Base-by-base conservation (phyloP, 2,329 filamentous ascomycete species). In the Ascochyta clinopodiicola region DNA sequence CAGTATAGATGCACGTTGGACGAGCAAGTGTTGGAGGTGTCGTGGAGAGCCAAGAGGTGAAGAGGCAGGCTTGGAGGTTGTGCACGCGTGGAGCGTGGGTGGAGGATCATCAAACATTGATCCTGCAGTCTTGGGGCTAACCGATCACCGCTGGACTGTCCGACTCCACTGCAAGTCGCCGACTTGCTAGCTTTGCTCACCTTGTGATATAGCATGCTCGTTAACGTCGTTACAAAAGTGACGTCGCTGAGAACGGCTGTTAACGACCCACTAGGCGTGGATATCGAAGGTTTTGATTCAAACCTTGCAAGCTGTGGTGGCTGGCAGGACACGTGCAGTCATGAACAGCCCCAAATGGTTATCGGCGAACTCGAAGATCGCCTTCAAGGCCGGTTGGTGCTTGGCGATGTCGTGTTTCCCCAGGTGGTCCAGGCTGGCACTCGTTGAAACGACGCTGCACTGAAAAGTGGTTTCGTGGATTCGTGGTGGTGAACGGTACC, bases 51-150 rank as follows among this genome's bases (percentile, higher is more conserved):
- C 12, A 37, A n/a, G 7, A 4, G 22, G 21, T 10, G 29, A 21
- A 36, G 25, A 24, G 1, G 29, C 15, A 19, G n/a, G 17, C n/a
- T 22, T 35, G 19, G n/a, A 35, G 42, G 29, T 38, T 27, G 42
- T 34, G 49, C 43, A 42, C 29, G 27, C 29, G 21, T 36, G 31
- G 38, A 50, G 38, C 6, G 12, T 25, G 19, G 31, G 43, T 44
- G 17, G 37, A 54, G 44, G 51, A 54, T 54, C 44, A 44, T 54
- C 44, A 48, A 44, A 54, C 44, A 34, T 36, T 9, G 24, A 43
- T 47, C 44, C 27, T 32, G 32, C 34, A 43, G 19, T 21, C 38
- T 48, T 53, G 32, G 44, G 43, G 24, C 37, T 10, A 37, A 38
- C 17, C 51, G 44, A 48, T 48, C 38, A 10, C 34, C 21, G 25